phyloP scores from a whole-genome alignment of 805 yeast genomes.

The Metschnikowia proteae region DNA sequence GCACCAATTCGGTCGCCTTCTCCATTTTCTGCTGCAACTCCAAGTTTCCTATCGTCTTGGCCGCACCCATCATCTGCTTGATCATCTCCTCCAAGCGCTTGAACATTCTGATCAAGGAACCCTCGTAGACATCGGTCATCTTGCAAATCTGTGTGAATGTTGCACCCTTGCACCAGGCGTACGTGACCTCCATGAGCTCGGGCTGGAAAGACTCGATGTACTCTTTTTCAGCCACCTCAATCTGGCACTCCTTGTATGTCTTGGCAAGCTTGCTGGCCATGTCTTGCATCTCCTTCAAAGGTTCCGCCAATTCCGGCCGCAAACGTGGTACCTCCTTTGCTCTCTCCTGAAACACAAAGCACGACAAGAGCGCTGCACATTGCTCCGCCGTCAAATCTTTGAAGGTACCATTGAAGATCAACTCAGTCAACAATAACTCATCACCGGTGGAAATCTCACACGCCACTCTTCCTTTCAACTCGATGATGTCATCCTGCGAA shows the following conservation, averaged over 20 bases:
- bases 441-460: constrained; percentile 94
- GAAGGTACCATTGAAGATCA: constrained; percentile 93
- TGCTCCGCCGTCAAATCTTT: constrained; percentile 84
- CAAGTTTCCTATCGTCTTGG: constrained; percentile 89
- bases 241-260: constrained; percentile 81
- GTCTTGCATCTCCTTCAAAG: constrained; percentile 80
- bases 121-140: constrained; percentile 98
- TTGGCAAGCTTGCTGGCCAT: constrained; percentile 91
- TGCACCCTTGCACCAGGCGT: constrained; percentile 95
- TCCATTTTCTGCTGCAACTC: constrained; percentile 88
- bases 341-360: constrained; percentile 96
- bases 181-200: constrained; percentile 95
- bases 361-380: constrained; percentile 86
- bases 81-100: constrained; percentile 90
- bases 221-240: constrained; percentile 87
- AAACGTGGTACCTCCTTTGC: constrained; percentile 84
- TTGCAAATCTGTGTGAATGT: constrained; percentile 94
- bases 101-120: constrained; percentile 91
- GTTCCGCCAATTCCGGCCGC: constrained; percentile 88
- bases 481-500: constrained; percentile 83
- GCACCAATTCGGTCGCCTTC: constrained; percentile 76
- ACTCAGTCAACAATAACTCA: constrained; percentile 80
- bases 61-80: constrained; percentile 85
- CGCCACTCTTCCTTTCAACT: constrained; percentile 94
- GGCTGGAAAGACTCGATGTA: constrained; percentile 89